Conservation (phyloP, 1,139 yeast species). For the Saccharomyces pastorianus region DNA sequence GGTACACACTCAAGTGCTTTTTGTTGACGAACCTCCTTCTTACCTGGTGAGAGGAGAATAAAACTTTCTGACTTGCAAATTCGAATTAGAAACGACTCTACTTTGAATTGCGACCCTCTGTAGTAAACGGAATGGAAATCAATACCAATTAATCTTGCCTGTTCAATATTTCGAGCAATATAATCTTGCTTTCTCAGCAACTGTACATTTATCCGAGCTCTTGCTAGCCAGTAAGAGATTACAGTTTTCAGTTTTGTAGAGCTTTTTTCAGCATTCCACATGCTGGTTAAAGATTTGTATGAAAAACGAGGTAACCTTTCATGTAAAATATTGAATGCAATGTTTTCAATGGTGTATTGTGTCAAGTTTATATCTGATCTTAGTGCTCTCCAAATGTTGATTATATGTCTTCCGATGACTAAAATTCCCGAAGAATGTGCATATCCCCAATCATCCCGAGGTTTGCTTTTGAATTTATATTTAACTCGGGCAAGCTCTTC, state of each 20-base stretch:
- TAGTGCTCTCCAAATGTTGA: slow-evolving; percentile 78
- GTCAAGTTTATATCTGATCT: slow-evolving; percentile 54
- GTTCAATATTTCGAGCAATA: slow-evolving; percentile 66
- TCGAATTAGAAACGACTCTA: slow-evolving; percentile 72
- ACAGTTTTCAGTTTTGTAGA: slow-evolving; percentile 34
- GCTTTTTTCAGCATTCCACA: slow-evolving; percentile 36
- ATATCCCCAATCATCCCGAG: slow-evolving; percentile 74
- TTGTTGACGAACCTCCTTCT: slow-evolving; percentile 74
- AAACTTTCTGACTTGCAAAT: slow-evolving; percentile 69
- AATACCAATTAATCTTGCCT: slow-evolving; percentile 78
- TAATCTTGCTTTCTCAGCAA: slow-evolving; percentile 58
- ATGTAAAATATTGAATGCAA: slow-evolving; percentile 60
- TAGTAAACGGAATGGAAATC: slow-evolving; percentile 83
- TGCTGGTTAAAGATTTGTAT: slow-evolving; percentile 41
- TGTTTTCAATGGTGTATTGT: slow-evolving; percentile 70
- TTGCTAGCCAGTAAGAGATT: slow-evolving; percentile 44
- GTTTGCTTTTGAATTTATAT: slow-evolving; percentile 42
- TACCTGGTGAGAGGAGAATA: slow-evolving; percentile 70
- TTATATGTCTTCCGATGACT: slow-evolving; percentile 70
- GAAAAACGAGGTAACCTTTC: slow-evolving; percentile 57
- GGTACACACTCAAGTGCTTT: slow-evolving; percentile 84
- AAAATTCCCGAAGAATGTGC: slow-evolving; percentile 64
- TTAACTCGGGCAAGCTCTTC: slow-evolving; percentile 46
- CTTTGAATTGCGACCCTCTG: slow-evolving; percentile 89
- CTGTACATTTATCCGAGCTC: slow-evolving; percentile 43